These are phyloP conservation scores for Dalechampia spathulata DNA, from an alignment of 441 rosid genomes.

Conservation along the genomic window DNA sequence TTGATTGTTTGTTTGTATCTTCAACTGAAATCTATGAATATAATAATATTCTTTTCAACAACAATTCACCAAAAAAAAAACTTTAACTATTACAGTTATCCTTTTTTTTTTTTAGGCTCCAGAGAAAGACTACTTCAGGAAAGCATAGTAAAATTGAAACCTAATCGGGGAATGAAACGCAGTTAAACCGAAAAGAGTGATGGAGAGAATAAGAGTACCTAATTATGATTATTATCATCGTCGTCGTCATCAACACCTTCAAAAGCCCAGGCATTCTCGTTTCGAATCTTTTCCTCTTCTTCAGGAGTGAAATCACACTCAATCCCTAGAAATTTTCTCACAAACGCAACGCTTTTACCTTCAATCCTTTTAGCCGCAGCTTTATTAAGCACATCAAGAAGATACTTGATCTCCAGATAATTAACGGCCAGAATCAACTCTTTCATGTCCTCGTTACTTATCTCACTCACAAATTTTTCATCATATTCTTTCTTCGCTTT, in stretches of 20 bases:
- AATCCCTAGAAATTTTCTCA: slow-evolving; percentile 28
- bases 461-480: slow-evolving; percentile 7
- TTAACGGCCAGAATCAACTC: slow-evolving; percentile 36
- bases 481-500: slow-evolving; percentile 13
- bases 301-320: slow-evolving; percentile 34
- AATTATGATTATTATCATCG: no score
- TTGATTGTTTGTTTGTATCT: no score
- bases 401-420: slow-evolving; percentile 25
- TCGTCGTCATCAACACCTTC: slow-evolving; percentile 19
- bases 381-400: slow-evolving; percentile 29
- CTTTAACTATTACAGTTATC: no score
- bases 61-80: no score
- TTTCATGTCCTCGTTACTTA: slow-evolving; percentile 16
- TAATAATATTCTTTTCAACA: no score
- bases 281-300: slow-evolving; percentile 31
- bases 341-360: slow-evolving; percentile 33
- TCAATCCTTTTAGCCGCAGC: slow-evolving; percentile 28
- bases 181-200: no score
- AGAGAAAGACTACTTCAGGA: no score
- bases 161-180: no score
- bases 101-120: no score
- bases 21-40: no score
- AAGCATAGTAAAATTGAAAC: no score
- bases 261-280: slow-evolving; percentile 37
- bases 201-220: no score